Base-by-base conservation (phyloP, 176 grass and related monocot species). In the Oryza glumipatula region DNA sequence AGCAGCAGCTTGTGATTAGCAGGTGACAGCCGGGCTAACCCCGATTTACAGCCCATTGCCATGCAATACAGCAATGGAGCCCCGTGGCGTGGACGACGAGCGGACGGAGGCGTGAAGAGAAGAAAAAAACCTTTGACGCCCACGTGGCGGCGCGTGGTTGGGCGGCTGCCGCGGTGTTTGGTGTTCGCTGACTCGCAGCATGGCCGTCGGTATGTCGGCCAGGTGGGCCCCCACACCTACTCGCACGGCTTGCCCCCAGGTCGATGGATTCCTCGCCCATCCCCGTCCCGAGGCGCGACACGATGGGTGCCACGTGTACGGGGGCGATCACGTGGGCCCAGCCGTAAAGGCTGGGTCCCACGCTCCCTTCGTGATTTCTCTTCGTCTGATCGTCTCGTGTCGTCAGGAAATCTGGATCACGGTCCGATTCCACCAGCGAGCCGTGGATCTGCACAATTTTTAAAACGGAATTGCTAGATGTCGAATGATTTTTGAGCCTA, bases 191-290 rank as follows among this genome's bases (percentile, higher is more conserved):
- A 9, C 30, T 49, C 13, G 13, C 80, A 87, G 71, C 80, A 47
- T 15, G 43, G 35, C 14, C 44, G 36, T n/a, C 49, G 68, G n/a
- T 10, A 84, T 84, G 88, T 92, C 87, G 90, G 90, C 90, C 63
- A 75, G 71, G 46, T n/a, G 70, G 45, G 66, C 0, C n/a, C 36
- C 36, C 6, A 0, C 36, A 0, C 6, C 36, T 38, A 0, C 6
- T 35, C 33, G 33, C 33, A 0, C 33, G 33, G 33, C 4, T 35
- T 35, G 33, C 33, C 33, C 33, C 33, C 28, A 35, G 36, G 49
- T 52, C 15, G 49, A 15, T 6, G 15, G 49, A 17, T 52, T 49
- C n/a, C n/a, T n/a, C n/a, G n/a, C n/a, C n/a, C n/a, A n/a, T n/a
- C n/a, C n/a, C n/a, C n/a, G n/a, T 16, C 5, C 13, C 72, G 64